Conservation (phyloP, 2,329 filamentous ascomycete genomes). For the Cladosporium cucumerinum region DNA sequence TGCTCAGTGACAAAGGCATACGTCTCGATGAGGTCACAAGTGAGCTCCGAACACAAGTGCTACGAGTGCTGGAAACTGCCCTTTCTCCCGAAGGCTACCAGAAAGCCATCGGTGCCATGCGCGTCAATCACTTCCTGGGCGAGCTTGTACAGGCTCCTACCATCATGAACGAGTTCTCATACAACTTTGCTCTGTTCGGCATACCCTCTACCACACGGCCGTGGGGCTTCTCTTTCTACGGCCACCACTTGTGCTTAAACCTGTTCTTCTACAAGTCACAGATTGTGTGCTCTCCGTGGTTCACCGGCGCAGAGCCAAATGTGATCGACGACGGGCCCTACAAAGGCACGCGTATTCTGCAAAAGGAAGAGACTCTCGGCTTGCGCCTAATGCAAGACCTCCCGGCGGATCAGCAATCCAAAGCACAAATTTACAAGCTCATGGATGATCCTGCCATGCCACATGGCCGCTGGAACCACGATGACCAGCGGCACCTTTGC, state of each 20-base stretch:
- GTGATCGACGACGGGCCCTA: slow-evolving; percentile 63
- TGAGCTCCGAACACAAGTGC: slow-evolving; percentile 47
- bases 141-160: slow-evolving; percentile 59
- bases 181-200: slow-evolving; percentile 73
- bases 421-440: slow-evolving; percentile 56
- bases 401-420: slow-evolving; percentile 41
- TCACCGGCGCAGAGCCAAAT: slow-evolving; percentile 78
- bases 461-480: slow-evolving; percentile 70
- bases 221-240: slow-evolving; percentile 74
- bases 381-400: slow-evolving; percentile 68
- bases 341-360: slow-evolving; percentile 63
- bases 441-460: slow-evolving; percentile 66
- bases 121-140: slow-evolving; percentile 71
- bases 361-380: slow-evolving; percentile 61
- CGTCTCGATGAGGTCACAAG: slow-evolving; percentile 62
- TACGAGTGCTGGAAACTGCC: slow-evolving; percentile 55
- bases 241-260: slow-evolving; percentile 73
- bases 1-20: slow-evolving; percentile 65
- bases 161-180: slow-evolving; percentile 71
- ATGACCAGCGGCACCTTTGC: slow-evolving; percentile 74
- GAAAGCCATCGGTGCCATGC: slow-evolving; percentile 68
- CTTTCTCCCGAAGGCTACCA: slow-evolving; percentile 68
- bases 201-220: slow-evolving; percentile 54
- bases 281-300: slow-evolving; percentile 69
- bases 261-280: slow-evolving; percentile 64